Evolutionary conservation across 495 filamentous ascomycete species (phyloP).

Genomic region (Penicillium longicatenatum): DNA sequence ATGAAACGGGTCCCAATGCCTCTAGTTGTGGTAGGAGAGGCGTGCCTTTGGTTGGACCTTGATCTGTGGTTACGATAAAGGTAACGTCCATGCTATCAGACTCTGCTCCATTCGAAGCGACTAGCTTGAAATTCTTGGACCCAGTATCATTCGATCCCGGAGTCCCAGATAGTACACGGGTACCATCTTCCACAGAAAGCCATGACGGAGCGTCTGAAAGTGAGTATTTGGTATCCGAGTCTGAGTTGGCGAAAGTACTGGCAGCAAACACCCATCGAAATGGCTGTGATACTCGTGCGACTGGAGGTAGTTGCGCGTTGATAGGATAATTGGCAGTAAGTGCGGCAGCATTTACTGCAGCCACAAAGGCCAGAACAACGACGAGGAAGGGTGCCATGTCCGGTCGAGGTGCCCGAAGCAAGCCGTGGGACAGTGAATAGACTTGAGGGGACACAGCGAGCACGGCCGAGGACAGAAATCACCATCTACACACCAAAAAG

Average conservation of each 20-base stretch:
- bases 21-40: conserved; percentile 51
- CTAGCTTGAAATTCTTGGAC: conserved; percentile 54
- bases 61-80: conserved; percentile 59
- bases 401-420: conserved; percentile 19
- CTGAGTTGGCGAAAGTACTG: conserved; percentile 63
- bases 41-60: conserved; percentile 51
- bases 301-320: conserved; percentile 76
- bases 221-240: conserved; percentile 58
- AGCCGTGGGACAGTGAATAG: conserved; percentile 14
- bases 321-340: conserved; percentile 63
- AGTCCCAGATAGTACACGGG: conserved; percentile 64
- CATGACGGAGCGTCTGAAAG: conserved; percentile 65
- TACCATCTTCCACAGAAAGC: conserved; percentile 65
- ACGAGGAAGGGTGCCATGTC: conserved; percentile 36
- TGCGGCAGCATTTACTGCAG: conserved; percentile 42
- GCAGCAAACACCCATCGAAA: conserved; percentile 70
- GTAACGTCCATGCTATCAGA: conserved; percentile 60
- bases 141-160: conserved; percentile 59
- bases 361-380: conserved; percentile 34
- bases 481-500: conserved; percentile 12
- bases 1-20: conserved; percentile 45
- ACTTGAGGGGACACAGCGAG: conserved; percentile 20
- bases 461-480: conserved; percentile 12
- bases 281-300: conserved; percentile 63
- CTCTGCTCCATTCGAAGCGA: conserved; percentile 62